Evolutionary conservation across 208 protist genomes (phyloP), one percentile per base, ranked within the genome.

Genomic region (Trypanosoma lewisi): DNA sequence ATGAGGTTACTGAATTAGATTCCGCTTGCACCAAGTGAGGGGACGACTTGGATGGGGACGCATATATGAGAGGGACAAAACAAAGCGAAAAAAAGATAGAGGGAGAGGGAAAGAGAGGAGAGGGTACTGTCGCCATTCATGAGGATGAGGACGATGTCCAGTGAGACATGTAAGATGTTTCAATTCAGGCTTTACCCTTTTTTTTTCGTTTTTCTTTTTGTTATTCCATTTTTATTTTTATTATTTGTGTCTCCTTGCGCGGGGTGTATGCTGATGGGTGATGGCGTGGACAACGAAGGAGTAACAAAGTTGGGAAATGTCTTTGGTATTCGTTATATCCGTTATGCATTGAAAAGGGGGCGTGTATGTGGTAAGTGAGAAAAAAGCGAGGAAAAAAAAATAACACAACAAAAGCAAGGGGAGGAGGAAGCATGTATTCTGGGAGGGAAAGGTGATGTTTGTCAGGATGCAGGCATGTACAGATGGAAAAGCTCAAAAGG

Each of bases 271-370:
- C n/a, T 30, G 14, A 36, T 11, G 33, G 34, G 25, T 48, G 34
- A 34, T 63, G 45, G 12, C 36, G 17, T 28, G 45, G 51, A 25
- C 27, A 51, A 19, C 57, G 27, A 31, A 53, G 21, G 14, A 31
- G 25, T n/a, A n/a, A n/a, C n/a, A 41, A 23, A 27, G 0, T 27
- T 50, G 23, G 39, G 49, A 28, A 52, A 39, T 25, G 8, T 48
- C 11, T 61, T 61, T 62, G 16, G 25, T 30, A 28, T 61, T 50
- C 27, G 6, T 62, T 31, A 25, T 41, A 37, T 62, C 34, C 30
- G 19, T 21, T 21, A 50, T 50, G 21, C 45, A 50, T 50, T 31
- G 6, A 60, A 9, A 27, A 14, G 27, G n/a, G 4, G 8, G 42
- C 17, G 31, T 2, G 47, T 8, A 7, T 14, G 34, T 6, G 17